Base-by-base conservation (phyloP, 305 asterid species). In the Plantago lanceolata region DNA sequence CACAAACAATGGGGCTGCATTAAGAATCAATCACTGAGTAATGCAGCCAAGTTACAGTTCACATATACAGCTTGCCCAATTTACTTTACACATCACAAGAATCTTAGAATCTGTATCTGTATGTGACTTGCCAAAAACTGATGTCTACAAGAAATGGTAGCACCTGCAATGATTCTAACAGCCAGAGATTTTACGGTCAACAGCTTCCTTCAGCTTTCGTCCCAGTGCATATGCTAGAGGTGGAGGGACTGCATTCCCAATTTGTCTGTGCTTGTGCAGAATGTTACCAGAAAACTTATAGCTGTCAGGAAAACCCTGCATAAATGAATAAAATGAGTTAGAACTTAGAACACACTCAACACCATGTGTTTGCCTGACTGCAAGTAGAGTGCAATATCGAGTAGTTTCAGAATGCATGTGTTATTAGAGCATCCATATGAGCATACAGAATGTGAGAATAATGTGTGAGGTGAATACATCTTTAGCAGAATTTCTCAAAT, bases 221-320 rank as follows among this genome's bases (percentile, higher is more conserved):
- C 92, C 95, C 21, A 87, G 62, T 35, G 92, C 95, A 66, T 76
- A 82, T 5, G 95, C 89, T 43, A 87, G 72, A 28, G 95, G 95
- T 52, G 92, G 95, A 45, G 89, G 95, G 55, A 87, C 95, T 0
- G 92, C 95, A 68, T 87, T 87, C 16, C 95, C 92, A 48, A 87
- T 78, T 70, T 87, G 92, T 64, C 81, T 68, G 72, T 87, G 89
- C 70, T 84, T 84, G 69, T 84, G 82, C 2, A 67, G 69, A 64
- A 82, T 63, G 16, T 45, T 71, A 4, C 92, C 89, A 21, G 75
- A 68, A 71, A 87, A 84, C 19, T 76, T 76, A 66, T 81, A 84
- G 72, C 88, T 76, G 48, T 85, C 95, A 1, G 82, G 88, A 53
- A 87, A 87, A 7, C 92, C 88, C 95, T 87, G 78, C 76, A 75